A percentile compares a stretch with the other conserved stretches of the same genome.
Conservation (phyloP, 495 filamentous ascomycete genomes). For the Amphirosellinia nigrospora region DNA sequence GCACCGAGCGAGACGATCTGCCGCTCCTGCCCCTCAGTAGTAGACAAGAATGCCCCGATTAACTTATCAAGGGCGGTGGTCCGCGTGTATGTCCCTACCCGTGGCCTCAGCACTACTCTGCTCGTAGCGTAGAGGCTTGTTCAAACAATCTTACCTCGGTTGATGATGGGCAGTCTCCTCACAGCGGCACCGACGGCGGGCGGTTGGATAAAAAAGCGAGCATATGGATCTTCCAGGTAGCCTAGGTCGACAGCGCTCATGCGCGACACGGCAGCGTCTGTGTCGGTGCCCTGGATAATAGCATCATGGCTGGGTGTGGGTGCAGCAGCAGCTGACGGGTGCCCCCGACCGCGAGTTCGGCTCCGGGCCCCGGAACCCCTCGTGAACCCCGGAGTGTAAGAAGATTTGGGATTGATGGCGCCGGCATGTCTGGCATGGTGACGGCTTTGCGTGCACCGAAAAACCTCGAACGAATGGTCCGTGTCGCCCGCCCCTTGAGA, state of each 20-base stretch:
- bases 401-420: slow-evolving; percentile 77
- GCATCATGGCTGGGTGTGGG: slow-evolving; percentile 45
- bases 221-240: slow-evolving; percentile 85
- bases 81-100: slow-evolving; percentile 87
- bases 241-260: slow-evolving; percentile 87
- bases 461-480: neutral
- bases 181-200: slow-evolving; percentile 40
- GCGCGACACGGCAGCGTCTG: slow-evolving; percentile 86
- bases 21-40: slow-evolving; percentile 51
- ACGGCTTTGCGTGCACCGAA: neutral
- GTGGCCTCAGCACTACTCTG: slow-evolving; percentile 32
- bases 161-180: slow-evolving; percentile 85
- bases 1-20: slow-evolving; percentile 95
- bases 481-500: neutral
- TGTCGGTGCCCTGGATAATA: slow-evolving; percentile 86
- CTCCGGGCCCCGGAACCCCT: slow-evolving; percentile 49
- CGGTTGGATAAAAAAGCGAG: slow-evolving; percentile 63
- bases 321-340: slow-evolving; percentile 29
- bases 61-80: slow-evolving; percentile 86
- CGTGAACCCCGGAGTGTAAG: slow-evolving; percentile 62
- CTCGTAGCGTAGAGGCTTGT: slow-evolving; percentile 20
- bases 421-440: slow-evolving; percentile 60
- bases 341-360: slow-evolving; percentile 49
- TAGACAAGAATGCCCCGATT: slow-evolving; percentile 70
- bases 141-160: slow-evolving; percentile 69